Percentiles rank a stretch among this genome's conserved stretches.
Evolutionary conservation across 2,329 filamentous ascomycete genomes (phyloP).

Genomic region (Chalaropsis ovoidea): DNA sequence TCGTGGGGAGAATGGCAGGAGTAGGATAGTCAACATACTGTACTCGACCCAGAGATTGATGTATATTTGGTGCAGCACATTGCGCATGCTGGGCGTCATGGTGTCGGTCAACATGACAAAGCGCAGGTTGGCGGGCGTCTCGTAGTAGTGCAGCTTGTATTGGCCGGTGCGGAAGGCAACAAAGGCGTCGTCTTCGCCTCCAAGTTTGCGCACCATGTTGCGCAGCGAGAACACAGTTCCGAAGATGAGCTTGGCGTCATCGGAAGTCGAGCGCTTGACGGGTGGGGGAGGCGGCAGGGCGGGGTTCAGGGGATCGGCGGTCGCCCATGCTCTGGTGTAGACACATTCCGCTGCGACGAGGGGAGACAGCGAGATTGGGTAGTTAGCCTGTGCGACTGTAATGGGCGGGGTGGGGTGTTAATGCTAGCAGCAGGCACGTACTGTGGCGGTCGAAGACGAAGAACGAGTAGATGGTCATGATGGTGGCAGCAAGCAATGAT

Average conservation of each 20-base stretch:
- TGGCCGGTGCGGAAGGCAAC: slow-evolving; percentile 85
- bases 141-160: slow-evolving; percentile 98
- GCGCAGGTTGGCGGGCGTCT: slow-evolving; percentile 89
- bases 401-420: slow-evolving; percentile 17
- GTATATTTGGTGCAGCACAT: slow-evolving; percentile 95
- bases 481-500: slow-evolving; percentile 15
- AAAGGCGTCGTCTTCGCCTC: slow-evolving; percentile 88
- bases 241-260: slow-evolving; percentile 95
- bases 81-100: slow-evolving; percentile 77
- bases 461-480: slow-evolving; percentile 92
- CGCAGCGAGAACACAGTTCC: slow-evolving; percentile 91
- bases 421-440: slow-evolving; percentile 38
- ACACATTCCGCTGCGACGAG: slow-evolving; percentile 74
- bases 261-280: slow-evolving; percentile 36
- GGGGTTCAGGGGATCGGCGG: slow-evolving; percentile 34
- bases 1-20: neutral
- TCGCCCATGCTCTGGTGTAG: slow-evolving; percentile 80
- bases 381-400: slow-evolving; percentile 17
- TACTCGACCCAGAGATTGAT: slow-evolving; percentile 98
- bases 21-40: slow-evolving; percentile 41
- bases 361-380: neutral
- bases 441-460: slow-evolving; percentile 99
- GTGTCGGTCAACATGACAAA: slow-evolving; percentile 95
- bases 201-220: slow-evolving; percentile 93
- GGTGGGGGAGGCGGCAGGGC: slow-evolving; percentile 28